Evolutionary conservation across 805 yeast species (phyloP).

Genomic region (Clavispora asparagi): DNA sequence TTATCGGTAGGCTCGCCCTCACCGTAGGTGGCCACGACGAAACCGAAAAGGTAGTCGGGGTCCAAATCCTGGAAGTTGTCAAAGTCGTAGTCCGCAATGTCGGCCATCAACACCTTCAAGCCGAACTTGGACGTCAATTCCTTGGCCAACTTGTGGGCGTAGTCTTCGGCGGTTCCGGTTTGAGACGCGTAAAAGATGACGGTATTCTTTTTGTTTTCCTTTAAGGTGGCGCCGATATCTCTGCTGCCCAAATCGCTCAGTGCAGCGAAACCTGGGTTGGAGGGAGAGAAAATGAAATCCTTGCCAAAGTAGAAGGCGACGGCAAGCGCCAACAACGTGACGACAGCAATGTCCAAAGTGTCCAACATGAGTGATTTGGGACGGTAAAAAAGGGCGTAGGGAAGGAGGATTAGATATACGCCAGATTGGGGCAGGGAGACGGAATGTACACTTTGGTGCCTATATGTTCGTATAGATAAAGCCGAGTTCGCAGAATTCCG

Average conservation of each 20-base stretch:
- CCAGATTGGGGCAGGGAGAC: neutral
- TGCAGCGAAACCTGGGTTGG: conserved; percentile 27
- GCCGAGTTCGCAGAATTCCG: neutral
- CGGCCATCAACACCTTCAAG: conserved; percentile 77
- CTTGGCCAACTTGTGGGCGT: conserved; percentile 83
- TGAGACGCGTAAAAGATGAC: conserved; percentile 89
- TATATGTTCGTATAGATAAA: neutral
- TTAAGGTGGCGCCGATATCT: conserved; percentile 54
- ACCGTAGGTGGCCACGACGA: conserved; percentile 90
- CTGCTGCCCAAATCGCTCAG: conserved; percentile 33
- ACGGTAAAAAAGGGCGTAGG: neutral
- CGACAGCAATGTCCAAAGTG: conserved; percentile 63
- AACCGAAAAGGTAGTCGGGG: conserved; percentile 47
- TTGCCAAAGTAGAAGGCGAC: conserved; percentile 63
- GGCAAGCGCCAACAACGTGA: conserved; percentile 62
- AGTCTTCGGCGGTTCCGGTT: conserved; percentile 98
- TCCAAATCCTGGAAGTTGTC: conserved; percentile 68
- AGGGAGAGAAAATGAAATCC: conserved; percentile 40
- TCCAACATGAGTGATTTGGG: conserved; percentile 52
- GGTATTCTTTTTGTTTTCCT: conserved; percentile 63
- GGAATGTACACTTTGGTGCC: neutral
- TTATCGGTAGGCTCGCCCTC: conserved; percentile 98
- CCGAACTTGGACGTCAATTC: conserved; percentile 82
- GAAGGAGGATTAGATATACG: neutral
- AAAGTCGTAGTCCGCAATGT: conserved; percentile 82